Evolutionary conservation across 257 asterid species (phyloP).

Genomic region (Solanum sparsipilum): DNA sequence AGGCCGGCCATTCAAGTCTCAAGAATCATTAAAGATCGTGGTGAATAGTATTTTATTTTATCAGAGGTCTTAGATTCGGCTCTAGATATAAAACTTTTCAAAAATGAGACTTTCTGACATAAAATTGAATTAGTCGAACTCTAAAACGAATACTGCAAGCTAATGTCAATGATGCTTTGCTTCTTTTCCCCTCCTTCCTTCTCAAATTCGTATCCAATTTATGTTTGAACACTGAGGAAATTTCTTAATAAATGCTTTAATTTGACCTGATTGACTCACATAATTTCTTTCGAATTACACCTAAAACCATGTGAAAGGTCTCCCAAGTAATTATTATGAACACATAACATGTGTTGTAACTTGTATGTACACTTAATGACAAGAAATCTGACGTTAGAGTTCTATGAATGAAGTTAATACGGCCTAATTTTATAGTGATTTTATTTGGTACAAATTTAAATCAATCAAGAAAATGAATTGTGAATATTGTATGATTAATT

Average conservation of each 20-base stretch:
- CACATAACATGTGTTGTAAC: background rate
- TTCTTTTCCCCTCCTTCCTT: background rate
- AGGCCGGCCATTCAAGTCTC: background rate
- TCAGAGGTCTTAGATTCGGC: background rate
- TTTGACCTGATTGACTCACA: background rate
- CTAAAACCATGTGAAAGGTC: background rate
- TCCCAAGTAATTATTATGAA: background rate
- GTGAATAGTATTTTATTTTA: background rate
- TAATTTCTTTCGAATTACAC: background rate
- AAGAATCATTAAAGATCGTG: background rate
- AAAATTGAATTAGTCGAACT: background rate
- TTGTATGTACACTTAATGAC: background rate
- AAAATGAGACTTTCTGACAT: background rate
- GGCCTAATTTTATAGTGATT: background rate
- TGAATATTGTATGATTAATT: background rate
- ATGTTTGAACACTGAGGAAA: background rate
- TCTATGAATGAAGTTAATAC: background rate
- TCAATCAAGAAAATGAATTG: background rate
- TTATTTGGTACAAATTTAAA: background rate
- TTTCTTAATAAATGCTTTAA: background rate
- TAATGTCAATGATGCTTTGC: background rate
- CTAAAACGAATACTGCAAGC: too few species aligned
- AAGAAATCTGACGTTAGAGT: background rate
- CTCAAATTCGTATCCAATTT: background rate
- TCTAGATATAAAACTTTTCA: too few species aligned